Evolutionary conservation across 306 rosid species (phyloP).

Genomic region (Gastrolobium bilobum): DNA sequence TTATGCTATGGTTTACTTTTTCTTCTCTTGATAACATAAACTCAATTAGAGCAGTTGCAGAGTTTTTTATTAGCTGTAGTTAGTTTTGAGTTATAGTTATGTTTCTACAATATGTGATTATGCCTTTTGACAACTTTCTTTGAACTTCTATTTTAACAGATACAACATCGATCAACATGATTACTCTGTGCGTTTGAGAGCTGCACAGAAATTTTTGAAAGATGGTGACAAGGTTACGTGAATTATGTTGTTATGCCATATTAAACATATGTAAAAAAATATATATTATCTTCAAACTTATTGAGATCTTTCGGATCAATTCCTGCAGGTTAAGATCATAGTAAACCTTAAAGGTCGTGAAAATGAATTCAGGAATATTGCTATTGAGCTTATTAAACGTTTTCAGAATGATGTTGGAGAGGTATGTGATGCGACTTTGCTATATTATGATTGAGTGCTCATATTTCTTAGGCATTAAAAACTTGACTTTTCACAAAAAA

Average conservation of each 20-base stretch:
- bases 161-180: constrained; percentile 97
- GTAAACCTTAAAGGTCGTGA: constrained; percentile 98
- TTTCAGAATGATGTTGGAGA: constrained; percentile 94
- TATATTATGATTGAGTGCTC: constrained; percentile 21
- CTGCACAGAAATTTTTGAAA: constrained; percentile 89
- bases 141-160: constrained; percentile 59
- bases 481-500: background rate
- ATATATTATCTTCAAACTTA: constrained; percentile 20
- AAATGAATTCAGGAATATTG: constrained; percentile 91
- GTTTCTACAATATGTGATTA: constrained; percentile 26
- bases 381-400: constrained; percentile 88
- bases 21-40: constrained; percentile 32
- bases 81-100: constrained; percentile 33
- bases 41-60: constrained; percentile 36
- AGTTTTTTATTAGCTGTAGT: constrained; percentile 6
- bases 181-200: constrained; percentile 95
- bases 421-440: constrained; percentile 61
- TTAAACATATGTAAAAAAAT: background rate
- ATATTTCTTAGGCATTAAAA: constrained; percentile 17
- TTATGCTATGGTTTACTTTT: constrained; percentile 10
- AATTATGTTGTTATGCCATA: constrained; percentile 20
- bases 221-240: constrained; percentile 93
- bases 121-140: constrained; percentile 16
- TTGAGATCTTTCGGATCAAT: constrained; percentile 49
- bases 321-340: constrained; percentile 87